Base-by-base conservation (phyloP, 805 yeast genomes). In the Candida xyloterini region DNA sequence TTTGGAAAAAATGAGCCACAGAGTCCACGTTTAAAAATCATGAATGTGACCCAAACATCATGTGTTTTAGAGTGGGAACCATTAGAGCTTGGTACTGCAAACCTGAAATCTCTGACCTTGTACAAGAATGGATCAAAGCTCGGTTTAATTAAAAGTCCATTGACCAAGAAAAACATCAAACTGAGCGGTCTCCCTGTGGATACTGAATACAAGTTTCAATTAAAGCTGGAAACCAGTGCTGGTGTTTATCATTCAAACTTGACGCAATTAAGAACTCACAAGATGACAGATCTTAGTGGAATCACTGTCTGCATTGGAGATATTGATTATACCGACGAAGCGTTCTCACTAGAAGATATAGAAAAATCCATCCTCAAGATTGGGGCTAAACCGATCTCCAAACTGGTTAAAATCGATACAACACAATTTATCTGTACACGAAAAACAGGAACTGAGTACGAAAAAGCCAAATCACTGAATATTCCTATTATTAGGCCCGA, bases 401-500 rank as follows among this genome's bases (percentile, higher is more conserved):
- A 66, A 15, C 70, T 73, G 40, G 93, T 91, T 38, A 75, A 75
- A 50, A 84, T 91, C 40, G 97, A 91, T 56, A 93, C 99, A 1
- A 93, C 99, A 1, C 99, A 93, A 62, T 93, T 84, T 56, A 71
- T 93, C n/a, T 75, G 84, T 46, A 82, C 95, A 11, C 72, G 76
- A 15, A 79, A 80, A 34, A 67, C 68, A 29, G 88, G 87, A n/a
- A 63, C 68, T 36, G 72, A 81, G 13, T 84, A 77, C 66, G 71
- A 79, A 46, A 82, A 79, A 57, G 99, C 98, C 1, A 72, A 74
- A 46, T 89, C 83, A 38, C 76, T 79, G 67, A 93, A 89, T 57
- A 88, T 93, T 40, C 99, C 99, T 2, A 77, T 93, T 27, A 90
- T 93, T 20, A 76, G 95, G 60, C 98, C 99, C 0, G 97, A 93